These are phyloP conservation scores for Penicillium brevicompactum DNA, from an alignment of 2,329 filamentous ascomycete species.

Conservation along the genomic window DNA sequence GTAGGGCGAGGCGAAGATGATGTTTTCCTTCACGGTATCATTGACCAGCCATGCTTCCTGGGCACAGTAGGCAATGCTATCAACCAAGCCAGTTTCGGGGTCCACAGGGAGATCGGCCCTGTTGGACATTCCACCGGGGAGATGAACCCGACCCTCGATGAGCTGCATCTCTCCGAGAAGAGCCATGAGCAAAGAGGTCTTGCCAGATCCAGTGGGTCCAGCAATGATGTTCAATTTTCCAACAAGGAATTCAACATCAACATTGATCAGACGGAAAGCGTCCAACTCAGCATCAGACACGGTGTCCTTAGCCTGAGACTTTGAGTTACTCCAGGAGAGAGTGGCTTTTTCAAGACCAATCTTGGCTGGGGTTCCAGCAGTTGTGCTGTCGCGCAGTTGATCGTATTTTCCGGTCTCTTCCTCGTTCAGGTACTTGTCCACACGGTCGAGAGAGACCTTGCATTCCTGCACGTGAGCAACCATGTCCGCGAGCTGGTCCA, in stretches of 20 bases:
- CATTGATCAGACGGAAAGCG: conserved; percentile 78
- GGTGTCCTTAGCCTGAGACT: conserved; percentile 56
- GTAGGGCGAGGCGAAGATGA: conserved; percentile 80
- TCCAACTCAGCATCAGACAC: conserved; percentile 66
- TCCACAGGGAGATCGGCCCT: conserved; percentile 82
- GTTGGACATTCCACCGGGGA: conserved; percentile 77
- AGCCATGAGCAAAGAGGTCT: conserved; percentile 95
- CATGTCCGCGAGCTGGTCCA: conserved; percentile 98
- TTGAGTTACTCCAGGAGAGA: conserved; percentile 79
- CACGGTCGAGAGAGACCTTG: conserved; percentile 93
- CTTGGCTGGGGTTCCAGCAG: conserved; percentile 68
- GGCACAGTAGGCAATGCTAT: conserved; percentile 93
- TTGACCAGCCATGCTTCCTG: conserved; percentile 98
- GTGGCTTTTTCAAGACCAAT: conserved; percentile 86
- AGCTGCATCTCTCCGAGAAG: conserved; percentile 94
- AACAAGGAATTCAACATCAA: conserved; percentile 80
- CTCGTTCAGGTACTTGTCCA: conserved; percentile 90
- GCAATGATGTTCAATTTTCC: conserved; percentile 90
- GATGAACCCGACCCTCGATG: conserved; percentile 75
- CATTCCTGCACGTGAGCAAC: conserved; percentile 97
- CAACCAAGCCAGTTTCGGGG: conserved; percentile 80
- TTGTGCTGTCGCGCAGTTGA: conserved; percentile 74
- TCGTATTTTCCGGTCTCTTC: conserved; percentile 95
- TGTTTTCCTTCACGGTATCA: conserved; percentile 93
- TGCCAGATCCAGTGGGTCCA: conserved; percentile 90